Evolutionary conservation across 2,329 filamentous ascomycete genomes (phyloP), one percentile per base, ranked within the genome.

Genomic region (Penicillium sp.): DNA sequence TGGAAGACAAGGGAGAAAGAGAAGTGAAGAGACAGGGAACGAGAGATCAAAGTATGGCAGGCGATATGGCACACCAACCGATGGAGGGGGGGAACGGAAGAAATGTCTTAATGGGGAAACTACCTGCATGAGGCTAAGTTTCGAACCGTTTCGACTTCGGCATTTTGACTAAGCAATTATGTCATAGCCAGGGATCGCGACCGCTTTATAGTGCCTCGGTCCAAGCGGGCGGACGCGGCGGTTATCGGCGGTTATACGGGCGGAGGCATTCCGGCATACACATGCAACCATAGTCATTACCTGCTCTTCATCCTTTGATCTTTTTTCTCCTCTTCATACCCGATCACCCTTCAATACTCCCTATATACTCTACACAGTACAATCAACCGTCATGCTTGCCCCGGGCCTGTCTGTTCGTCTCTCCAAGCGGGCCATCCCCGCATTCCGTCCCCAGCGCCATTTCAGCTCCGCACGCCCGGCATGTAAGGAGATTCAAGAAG

Each of bases 401-500:
- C 40, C 60, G 31, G 55, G 62, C 49, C 29, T 63, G 41, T 55
- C 63, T 36, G 53, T 59, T 51, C 63, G 64, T 41, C 55, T 68
- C 43, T 54, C 64, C 33, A 60, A 59, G 46, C 59, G 60, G 37
- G 53, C 65, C 25, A 47, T 69, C 56, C 72, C 73, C 60, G 71
- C 77, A 59, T 64, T 78, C 37, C 65, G 70, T 16, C 61, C 75
- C 44, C 72, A 73, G 40, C 67, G 78, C 49, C 72, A 77, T 50
- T 81, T 85, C 66, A 77, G 74, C 61, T 73, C 74, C 39, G 74
- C 78, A 47, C 66, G 75, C 43, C 64, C 72, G 16, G 64, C 66
- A 22, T 69, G 70, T 54, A 76, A 84, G 71, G 86, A 95, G 67
- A 80, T 95, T 46, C 85, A 88, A 65, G 90, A 96, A 70, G 92